These are phyloP conservation scores for Aphanomyces cochlioides DNA, from an alignment of 352 stramenopile genomes.

Conservation along the genomic window DNA sequence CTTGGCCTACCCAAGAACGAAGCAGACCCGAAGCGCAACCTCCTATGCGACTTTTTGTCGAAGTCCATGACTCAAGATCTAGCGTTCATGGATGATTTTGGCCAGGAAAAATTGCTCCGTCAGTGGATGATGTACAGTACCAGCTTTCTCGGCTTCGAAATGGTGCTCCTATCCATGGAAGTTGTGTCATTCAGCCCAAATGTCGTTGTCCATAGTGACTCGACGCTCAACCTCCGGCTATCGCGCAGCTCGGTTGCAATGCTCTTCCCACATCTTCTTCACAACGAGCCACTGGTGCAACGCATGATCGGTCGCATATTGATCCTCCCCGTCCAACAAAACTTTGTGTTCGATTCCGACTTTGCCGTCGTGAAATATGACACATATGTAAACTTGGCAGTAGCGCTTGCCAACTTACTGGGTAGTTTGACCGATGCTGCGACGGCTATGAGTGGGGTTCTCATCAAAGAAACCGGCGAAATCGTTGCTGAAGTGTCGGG, in stretches of 20 bases:
- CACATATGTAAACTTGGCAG: background rate
- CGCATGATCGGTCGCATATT: constrained; percentile 55
- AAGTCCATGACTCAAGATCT: background rate
- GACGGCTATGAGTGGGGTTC: background rate
- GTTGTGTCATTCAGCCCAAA: constrained; percentile 33
- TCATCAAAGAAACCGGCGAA: constrained; percentile 11
- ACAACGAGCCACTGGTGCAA: constrained; percentile 62
- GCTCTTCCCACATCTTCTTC: constrained; percentile 62
- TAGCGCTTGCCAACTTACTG: background rate
- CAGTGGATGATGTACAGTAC: constrained; percentile 18
- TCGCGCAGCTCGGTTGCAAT: constrained; percentile 57
- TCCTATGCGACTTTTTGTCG: background rate
- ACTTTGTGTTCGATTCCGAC: constrained; percentile 9
- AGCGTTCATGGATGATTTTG: background rate
- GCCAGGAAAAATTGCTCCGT: constrained; percentile 1
- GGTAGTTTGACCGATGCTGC: background rate
- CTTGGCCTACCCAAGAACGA: constrained; percentile 20
- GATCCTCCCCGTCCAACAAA: background rate
- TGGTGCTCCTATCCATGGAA: background rate
- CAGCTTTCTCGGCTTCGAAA: background rate
- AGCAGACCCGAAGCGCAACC: background rate
- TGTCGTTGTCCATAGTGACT: constrained; percentile 46
- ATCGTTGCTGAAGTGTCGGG: background rate
- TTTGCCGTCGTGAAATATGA: background rate
- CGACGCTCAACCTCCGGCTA: constrained; percentile 51